A percentile compares a stretch with the other conserved stretches of the same genome.
phyloP scores from a whole-genome alignment of 345 rosid species.

The Pistacia vera region DNA sequence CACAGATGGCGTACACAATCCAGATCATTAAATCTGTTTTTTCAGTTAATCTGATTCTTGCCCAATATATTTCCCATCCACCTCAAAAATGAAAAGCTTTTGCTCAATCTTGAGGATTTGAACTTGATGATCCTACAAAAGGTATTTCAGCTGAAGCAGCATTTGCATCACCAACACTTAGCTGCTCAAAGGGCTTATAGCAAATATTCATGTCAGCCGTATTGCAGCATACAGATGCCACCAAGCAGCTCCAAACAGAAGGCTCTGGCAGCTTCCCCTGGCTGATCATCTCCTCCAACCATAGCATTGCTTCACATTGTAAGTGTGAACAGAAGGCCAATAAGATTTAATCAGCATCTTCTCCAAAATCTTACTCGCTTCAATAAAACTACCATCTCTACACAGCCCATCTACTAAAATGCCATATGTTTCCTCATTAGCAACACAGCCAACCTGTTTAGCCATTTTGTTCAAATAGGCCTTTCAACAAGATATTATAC shows the following conservation, averaged over 20 bases:
- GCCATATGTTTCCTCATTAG: slow-evolving; percentile 62
- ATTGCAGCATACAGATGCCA: slow-evolving; percentile 51
- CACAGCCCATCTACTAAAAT: slow-evolving; percentile 67
- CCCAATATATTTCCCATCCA: too few species aligned
- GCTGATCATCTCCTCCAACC: slow-evolving; percentile 95
- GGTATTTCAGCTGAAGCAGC: too few species aligned
- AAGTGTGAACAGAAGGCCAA: slow-evolving; percentile 49
- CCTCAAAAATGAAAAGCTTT: too few species aligned
- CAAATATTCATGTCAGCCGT: slow-evolving; percentile 24
- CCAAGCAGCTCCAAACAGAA: slow-evolving; percentile 68
- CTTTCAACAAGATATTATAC: slow-evolving; percentile 60
- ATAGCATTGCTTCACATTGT: slow-evolving; percentile 62
- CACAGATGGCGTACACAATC: too few species aligned
- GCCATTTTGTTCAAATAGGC: slow-evolving; percentile 67
- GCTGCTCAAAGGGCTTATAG: slow-evolving; percentile 29
- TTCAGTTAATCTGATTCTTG: too few species aligned
- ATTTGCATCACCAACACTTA: not conserved
- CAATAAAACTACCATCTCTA: slow-evolving; percentile 48
- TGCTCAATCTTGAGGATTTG: too few species aligned
- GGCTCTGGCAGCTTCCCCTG: slow-evolving; percentile 53
- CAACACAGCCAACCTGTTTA: slow-evolving; percentile 66
- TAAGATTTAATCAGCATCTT: slow-evolving; percentile 65
- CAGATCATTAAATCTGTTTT: too few species aligned
- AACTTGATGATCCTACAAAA: too few species aligned
- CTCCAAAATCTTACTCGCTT: slow-evolving; percentile 72